Conservation (phyloP, 1,284 basidiomycete genomes). For the Tylopilus orsonianus region DNA sequence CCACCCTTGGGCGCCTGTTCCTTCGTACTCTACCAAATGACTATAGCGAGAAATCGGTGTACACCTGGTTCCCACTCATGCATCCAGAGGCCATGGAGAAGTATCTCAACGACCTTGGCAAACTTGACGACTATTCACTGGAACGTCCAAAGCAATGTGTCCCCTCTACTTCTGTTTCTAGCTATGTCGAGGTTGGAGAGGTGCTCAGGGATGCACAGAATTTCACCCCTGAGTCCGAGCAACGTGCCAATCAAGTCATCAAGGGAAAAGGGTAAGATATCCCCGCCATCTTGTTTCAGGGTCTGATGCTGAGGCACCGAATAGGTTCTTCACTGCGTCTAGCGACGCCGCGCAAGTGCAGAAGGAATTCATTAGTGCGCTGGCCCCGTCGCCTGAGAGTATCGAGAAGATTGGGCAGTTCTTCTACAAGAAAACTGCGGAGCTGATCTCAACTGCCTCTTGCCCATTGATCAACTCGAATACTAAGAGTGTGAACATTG, state of each 20-base stretch:
- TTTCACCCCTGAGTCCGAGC: conserved; percentile 51
- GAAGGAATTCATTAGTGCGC: conserved; percentile 46
- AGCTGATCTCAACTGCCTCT: conserved; percentile 53
- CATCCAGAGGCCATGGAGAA: conserved; percentile 67
- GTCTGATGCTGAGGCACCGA: background rate
- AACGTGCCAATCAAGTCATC: conserved; percentile 50
- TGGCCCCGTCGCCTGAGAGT: conserved; percentile 47
- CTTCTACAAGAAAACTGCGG: conserved; percentile 61
- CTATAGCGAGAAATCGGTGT: conserved; percentile 69
- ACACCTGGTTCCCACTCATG: conserved; percentile 87
- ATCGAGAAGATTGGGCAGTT: conserved; percentile 52
- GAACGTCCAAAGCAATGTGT: conserved; percentile 41
- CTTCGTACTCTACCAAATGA: conserved; percentile 70
- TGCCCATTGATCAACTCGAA: conserved; percentile 54
- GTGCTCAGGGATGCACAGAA: conserved; percentile 47
- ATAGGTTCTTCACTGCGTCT: conserved; percentile 58
- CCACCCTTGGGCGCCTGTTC: conserved; percentile 71
- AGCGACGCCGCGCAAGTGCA: conserved; percentile 46
- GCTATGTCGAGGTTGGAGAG: conserved; percentile 52
- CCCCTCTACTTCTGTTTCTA: conserved; percentile 36
- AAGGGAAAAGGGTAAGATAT: conserved; percentile 54
- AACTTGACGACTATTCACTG: conserved; percentile 52
- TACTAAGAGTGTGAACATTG: conserved; percentile 61
- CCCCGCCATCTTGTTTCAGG: background rate
- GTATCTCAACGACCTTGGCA: conserved; percentile 55